Conservation (phyloP, 805 yeast species). For the Saccharomycopsis oosterbeekiorum region DNA sequence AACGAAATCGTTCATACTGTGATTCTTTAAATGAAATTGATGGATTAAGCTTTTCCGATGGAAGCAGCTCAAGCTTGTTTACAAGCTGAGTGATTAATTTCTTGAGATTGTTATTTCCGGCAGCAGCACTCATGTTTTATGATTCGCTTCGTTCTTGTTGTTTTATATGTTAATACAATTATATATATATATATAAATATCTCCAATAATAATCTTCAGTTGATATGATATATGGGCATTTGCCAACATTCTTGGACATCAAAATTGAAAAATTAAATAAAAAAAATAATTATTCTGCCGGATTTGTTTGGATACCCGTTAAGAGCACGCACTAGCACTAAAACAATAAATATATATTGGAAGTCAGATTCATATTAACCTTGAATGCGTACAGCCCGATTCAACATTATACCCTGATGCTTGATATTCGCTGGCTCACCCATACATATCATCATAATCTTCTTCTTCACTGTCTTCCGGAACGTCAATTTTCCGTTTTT, state of each 20-base stretch:
- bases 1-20: constrained; percentile 49
- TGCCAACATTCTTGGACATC: too few species aligned
- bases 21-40: constrained; percentile 59
- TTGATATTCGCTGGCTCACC: background rate
- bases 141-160: background rate
- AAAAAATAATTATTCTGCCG: too few species aligned
- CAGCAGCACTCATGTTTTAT: background rate
- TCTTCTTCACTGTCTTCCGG: constrained; percentile 16
- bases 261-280: too few species aligned
- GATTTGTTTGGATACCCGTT: background rate
- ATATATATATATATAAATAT: background rate
- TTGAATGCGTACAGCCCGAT: too few species aligned
- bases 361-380: too few species aligned
- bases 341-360: too few species aligned
- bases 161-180: background rate
- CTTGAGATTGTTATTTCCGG: background rate
- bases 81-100: constrained; percentile 51
- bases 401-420: background rate
- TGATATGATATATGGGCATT: too few species aligned
- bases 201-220: background rate
- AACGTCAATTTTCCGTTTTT: constrained; percentile 31
- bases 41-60: constrained; percentile 60
- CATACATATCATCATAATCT: constrained; percentile 19
- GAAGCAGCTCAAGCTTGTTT: constrained; percentile 48
- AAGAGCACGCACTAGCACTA: background rate